Evolutionary conservation across 495 filamentous ascomycete genomes (phyloP), one percentile per base, ranked within the genome.

Genomic region (Trichoderma virens): DNA sequence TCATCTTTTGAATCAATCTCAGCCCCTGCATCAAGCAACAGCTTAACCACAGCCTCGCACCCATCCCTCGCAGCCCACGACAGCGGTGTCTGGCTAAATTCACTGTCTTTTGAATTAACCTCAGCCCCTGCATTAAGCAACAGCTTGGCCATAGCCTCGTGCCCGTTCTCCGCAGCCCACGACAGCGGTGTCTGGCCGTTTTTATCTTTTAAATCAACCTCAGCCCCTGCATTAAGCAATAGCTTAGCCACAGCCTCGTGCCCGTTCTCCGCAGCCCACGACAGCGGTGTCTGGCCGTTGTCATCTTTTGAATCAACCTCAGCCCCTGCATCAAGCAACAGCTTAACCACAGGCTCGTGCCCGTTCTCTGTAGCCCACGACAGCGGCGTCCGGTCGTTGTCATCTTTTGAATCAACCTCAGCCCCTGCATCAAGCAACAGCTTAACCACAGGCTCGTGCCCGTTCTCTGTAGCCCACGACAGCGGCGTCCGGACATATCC

Each of bases 11-110:
- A 23, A 23, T 56, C n/a, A n/a, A 72, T 65, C 47, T 70, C 65
- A 34, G 60, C 67, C 3, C 71, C 70, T 1, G 69, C 67, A 38
- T 61, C 39, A 8, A 71, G 2, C 0, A 76, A 66, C 2, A 74
- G 23, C 4, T 23, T 23, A 23, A 56, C 39, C 45, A 38, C 69
- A 47, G 59, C 70, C 62, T 16, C 65, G 65, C n/a, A 62, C 47
- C 18, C 64, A 51, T 13, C 47, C 31, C 39, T 59, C 39, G n/a
- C 23, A 30, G 51, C 47, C 61, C 31, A 41, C 9, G 3, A 28
- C 47, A 56, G 27, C 27, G 47, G 47, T 18, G 47, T 28, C 27
- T 23, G 47, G 47, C n/a, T n/a, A n/a, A n/a, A n/a, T n/a, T n/a
- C n/a, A n/a, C n/a, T n/a, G n/a, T n/a, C n/a, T n/a, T n/a, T n/a